Evolutionary conservation across 441 rosid species (phyloP), one percentile per base, ranked within the genome.

Genomic region (Isatis lusitanica): DNA sequence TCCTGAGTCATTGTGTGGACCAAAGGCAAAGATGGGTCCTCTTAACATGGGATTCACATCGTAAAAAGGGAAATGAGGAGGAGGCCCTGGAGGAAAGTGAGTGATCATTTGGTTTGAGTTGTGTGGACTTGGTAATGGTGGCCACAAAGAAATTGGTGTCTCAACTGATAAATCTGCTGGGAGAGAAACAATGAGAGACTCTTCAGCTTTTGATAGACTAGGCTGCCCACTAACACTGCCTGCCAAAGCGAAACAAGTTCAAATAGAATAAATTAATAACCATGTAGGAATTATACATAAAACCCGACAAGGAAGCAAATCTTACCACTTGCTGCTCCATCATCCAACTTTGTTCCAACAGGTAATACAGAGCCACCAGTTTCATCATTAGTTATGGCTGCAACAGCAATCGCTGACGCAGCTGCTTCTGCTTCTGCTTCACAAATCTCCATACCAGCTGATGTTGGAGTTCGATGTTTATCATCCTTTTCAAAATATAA

Each of bases 121-220:
- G 71, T 89, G 98, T 15, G 96, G 94, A 83, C 92, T 88, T 10
- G 89, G 87, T 51, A 88, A 71, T 35, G 93, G 82, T 43, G 96
- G 92, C 97, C 97, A 96, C 62, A 88, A 46, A 60, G 97, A 87
- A 50, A 91, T 84, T 46, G 97, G 97, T 12, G 86, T 96, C 64
- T 93, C 99, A 51, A 93, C 91, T 69, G 97, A 91, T 42, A 96
- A 97, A 84, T 96, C 99, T 52, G 97, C 97, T 28, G 98, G 99
- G 66, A 96, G 97, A 68, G 99, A 83, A 52, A 93, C 93, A 78
- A 76, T 88, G 36, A 96, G 84, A 68, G 96, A 83, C 78, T 96
- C 97, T 81, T 91, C 99, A 39, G 85, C 87, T 77, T 86, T 90
- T 46, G 94, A 85, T 69, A 79, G 91, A 83, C 84, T 80, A 68